Evolutionary conservation across 306 rosid genomes (phyloP).

Genomic region (Cucumis sativus): DNA sequence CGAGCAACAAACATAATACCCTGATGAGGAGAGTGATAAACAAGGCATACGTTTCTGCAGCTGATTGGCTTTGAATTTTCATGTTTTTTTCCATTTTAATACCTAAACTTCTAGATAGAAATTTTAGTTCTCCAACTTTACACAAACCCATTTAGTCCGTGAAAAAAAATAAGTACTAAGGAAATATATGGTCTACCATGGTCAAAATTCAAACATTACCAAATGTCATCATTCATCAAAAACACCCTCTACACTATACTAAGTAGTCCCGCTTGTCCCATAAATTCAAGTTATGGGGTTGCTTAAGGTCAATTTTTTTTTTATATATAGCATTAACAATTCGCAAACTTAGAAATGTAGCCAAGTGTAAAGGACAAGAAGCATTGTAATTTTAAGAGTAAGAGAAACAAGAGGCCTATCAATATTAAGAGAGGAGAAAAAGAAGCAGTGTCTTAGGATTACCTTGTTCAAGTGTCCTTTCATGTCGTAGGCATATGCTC

Average conservation of each 20-base stretch:
- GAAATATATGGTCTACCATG: not conserved
- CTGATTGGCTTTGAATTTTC: not conserved
- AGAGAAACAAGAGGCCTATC: not conserved
- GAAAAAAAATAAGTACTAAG: not conserved
- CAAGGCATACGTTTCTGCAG: too few species aligned
- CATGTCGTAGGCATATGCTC: constrained; percentile 8
- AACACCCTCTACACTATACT: not conserved
- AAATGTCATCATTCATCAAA: not conserved
- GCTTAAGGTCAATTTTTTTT: not conserved
- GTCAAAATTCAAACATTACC: not conserved
- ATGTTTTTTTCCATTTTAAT: not conserved
- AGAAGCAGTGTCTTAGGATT: not conserved
- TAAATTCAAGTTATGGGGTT: not conserved
- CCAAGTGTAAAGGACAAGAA: not conserved
- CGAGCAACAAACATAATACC: too few species aligned
- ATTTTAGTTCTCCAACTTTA: not conserved
- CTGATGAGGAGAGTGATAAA: too few species aligned
- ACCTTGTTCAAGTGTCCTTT: constrained; percentile 24
- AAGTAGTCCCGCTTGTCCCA: not conserved
- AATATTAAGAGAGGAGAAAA: not conserved
- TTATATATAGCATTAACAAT: not conserved
- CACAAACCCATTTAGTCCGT: not conserved
- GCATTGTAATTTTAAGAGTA: not conserved
- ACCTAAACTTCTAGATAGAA: not conserved
- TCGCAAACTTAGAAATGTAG: not conserved